Evolutionary conservation across 2,329 filamentous ascomycete species (phyloP).

Genomic region (Fusarium sp.): DNA sequence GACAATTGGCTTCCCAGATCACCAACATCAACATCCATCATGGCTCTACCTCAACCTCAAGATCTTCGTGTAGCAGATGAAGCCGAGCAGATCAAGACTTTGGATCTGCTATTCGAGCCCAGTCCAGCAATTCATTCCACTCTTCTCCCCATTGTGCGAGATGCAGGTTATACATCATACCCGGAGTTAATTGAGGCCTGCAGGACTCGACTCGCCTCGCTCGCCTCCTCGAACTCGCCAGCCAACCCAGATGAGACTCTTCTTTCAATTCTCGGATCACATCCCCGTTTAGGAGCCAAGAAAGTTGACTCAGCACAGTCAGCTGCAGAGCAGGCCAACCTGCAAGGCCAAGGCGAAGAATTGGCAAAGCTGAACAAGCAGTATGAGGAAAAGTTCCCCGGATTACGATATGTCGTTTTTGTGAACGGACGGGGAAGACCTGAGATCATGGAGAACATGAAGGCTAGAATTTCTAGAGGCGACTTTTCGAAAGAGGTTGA

Average conservation of each 20-base stretch:
- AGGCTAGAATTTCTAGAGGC: slow-evolving; percentile 72
- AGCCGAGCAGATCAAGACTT: slow-evolving; percentile 62
- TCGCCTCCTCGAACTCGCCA: slow-evolving; percentile 61
- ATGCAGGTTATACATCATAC: slow-evolving; percentile 71
- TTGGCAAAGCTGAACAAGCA: slow-evolving; percentile 74
- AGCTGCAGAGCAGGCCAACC: slow-evolving; percentile 80
- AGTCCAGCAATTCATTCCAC: slow-evolving; percentile 78
- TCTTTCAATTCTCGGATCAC: slow-evolving; percentile 78
- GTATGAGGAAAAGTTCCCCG: slow-evolving; percentile 84
- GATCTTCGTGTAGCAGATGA: slow-evolving; percentile 65
- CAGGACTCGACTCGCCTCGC: slow-evolving; percentile 67
- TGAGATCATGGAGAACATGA: slow-evolving; percentile 86
- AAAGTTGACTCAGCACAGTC: slow-evolving; percentile 86
- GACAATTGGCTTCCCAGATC: not conserved
- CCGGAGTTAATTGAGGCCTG: slow-evolving; percentile 73
- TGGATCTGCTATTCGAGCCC: slow-evolving; percentile 88
- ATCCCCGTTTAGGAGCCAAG: slow-evolving; percentile 84
- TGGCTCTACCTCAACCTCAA: slow-evolving; percentile 64
- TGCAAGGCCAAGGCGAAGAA: slow-evolving; percentile 70
- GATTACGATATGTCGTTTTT: slow-evolving; percentile 89
- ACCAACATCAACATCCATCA: slow-evolving; percentile 16
- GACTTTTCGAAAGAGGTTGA: slow-evolving; percentile 73
- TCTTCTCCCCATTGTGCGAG: slow-evolving; percentile 71
- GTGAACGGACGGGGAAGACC: slow-evolving; percentile 82
- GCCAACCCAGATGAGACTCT: slow-evolving; percentile 63